Percentiles rank a stretch among this genome's conserved stretches.
Evolutionary conservation across 1,284 basidiomycete species (phyloP).

Genomic region (Marasmius oreades): DNA sequence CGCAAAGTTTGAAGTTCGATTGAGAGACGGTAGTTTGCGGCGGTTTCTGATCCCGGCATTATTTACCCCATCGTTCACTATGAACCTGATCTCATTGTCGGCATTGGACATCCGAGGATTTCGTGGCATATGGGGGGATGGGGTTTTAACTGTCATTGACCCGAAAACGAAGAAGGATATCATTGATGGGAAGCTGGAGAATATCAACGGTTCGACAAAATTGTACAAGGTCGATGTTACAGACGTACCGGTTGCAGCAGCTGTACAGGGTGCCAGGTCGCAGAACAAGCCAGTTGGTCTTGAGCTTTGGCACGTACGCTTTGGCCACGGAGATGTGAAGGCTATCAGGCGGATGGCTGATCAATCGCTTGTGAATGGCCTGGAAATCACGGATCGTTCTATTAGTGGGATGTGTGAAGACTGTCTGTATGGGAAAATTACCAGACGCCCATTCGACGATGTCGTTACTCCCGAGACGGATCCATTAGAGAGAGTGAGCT

Average conservation of each 20-base stretch:
- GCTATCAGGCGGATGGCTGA: background rate
- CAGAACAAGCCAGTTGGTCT: background rate
- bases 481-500: background rate
- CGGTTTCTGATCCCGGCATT: background rate
- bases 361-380: background rate
- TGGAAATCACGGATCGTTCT: background rate
- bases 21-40: background rate
- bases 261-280: background rate
- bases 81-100: background rate
- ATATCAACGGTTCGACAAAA: background rate
- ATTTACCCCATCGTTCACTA: background rate
- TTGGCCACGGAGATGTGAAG: conserved; percentile 1
- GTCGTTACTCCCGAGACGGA: background rate
- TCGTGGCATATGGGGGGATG: background rate
- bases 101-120: background rate
- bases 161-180: background rate
- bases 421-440: background rate
- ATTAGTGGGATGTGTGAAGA: background rate
- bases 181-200: background rate
- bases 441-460: background rate
- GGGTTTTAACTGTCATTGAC: background rate
- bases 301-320: background rate
- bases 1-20: background rate
- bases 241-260: background rate
- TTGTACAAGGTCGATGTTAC: background rate